phyloP scores from a whole-genome alignment of 2,329 filamentous ascomycete species.

The Microsporum canis region DNA sequence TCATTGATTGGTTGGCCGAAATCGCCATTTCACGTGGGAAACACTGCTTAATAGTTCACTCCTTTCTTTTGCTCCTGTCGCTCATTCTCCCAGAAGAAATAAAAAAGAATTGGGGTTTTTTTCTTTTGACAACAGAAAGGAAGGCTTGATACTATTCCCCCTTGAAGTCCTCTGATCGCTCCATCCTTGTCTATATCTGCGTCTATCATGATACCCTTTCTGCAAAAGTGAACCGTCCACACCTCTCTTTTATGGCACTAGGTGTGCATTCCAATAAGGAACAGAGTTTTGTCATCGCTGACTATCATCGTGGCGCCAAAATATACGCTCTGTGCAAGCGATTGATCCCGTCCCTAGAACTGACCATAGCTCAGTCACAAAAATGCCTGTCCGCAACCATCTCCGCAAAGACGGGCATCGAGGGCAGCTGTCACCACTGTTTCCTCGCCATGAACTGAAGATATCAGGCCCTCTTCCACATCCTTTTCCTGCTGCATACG shows the following conservation, averaged over 20 bases:
- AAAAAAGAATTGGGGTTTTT: not conserved
- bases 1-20: not conserved
- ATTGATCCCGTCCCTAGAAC: not conserved
- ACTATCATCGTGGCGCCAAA: not conserved
- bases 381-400: slow-evolving; percentile 7
- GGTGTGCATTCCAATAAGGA: not conserved
- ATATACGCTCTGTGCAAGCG: not conserved
- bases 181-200: not conserved
- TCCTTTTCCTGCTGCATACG: slow-evolving; percentile 9
- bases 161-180: not conserved
- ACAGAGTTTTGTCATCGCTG: slow-evolving; percentile 1
- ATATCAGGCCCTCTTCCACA: slow-evolving; percentile 23
- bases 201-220: slow-evolving; percentile 1
- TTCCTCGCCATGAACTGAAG: slow-evolving; percentile 22
- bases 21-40: not conserved
- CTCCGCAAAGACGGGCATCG: not conserved
- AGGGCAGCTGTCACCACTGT: slow-evolving; percentile 11
- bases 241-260: not conserved
- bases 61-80: slow-evolving; percentile 4
- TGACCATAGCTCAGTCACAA: not conserved
- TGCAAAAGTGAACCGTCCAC: not conserved
- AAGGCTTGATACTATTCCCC: not conserved
- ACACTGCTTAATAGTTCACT: not conserved
- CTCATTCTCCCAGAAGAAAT: not conserved
- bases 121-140: not conserved